These are phyloP conservation scores for Pinus tabuliformis DNA, from an alignment of 75 land plant genomes.

Conservation along the genomic window DNA sequence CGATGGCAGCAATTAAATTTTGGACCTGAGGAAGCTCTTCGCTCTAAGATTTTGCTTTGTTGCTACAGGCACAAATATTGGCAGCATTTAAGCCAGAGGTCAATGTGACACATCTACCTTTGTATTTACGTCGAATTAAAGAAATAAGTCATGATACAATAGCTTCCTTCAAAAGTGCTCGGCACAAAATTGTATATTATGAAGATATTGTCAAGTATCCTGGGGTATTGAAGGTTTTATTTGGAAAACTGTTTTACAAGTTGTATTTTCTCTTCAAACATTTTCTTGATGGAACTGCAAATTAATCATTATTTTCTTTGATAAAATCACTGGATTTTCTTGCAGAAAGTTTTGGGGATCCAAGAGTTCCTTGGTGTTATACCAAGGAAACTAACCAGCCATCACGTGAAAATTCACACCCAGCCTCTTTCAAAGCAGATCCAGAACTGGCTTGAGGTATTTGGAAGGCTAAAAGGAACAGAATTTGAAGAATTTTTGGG, in stretches of 20 bases:
- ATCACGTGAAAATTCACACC: constrained; percentile 72
- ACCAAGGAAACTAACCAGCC: constrained; percentile 39
- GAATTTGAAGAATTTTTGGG: constrained; percentile 36
- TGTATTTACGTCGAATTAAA: constrained; percentile 18
- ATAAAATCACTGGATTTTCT: background rate
- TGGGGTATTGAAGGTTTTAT: constrained; percentile 12
- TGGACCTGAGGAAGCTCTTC: background rate
- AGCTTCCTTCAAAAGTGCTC: constrained; percentile 18
- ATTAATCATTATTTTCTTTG: background rate
- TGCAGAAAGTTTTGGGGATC: constrained; percentile 51
- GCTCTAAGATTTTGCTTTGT: background rate
- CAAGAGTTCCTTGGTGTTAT: constrained; percentile 57
- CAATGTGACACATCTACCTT: constrained; percentile 18
- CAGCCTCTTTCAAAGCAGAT: constrained; percentile 41
- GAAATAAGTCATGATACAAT: constrained; percentile 31
- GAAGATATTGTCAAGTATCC: constrained; percentile 33
- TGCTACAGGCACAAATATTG: constrained; percentile 28
- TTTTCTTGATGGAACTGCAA: background rate
- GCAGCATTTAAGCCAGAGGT: constrained; percentile 38
- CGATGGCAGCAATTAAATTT: background rate
- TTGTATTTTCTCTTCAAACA: constrained; percentile 1
- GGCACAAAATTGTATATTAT: constrained; percentile 26
- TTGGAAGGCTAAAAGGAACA: constrained; percentile 46
- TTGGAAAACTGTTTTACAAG: background rate
- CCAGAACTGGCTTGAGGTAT: constrained; percentile 63